Evolutionary conservation across 2,329 filamentous ascomycete species (phyloP), one percentile per base, ranked within the genome.

Genomic region (Cephalotrichum gorgonifer): DNA sequence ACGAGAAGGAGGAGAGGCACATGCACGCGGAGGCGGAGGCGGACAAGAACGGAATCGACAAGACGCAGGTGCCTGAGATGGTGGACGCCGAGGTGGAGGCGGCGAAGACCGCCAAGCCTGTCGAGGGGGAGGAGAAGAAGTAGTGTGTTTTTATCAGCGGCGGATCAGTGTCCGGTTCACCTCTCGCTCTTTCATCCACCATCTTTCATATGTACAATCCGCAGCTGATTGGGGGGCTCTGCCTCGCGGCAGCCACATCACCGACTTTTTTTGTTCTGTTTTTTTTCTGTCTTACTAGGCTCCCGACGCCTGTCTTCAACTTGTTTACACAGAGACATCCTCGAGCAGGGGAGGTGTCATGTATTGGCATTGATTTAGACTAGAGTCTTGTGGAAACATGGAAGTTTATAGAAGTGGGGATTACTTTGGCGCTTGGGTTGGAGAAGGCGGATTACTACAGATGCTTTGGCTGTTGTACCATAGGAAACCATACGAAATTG

Each of bases 1-100:
- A 97, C 60, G 93, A 97, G 66, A 89, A 91, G 71, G 88, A 95
- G 55, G 86, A 88, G 63, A 78, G 83, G 52, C 66, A 74, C 49
- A 63, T 71, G 25, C 64, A 71, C 2, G 78, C 79, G 7, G 71
- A 74, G 26, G 68, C 71, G 33, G 66, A 68, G 50, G 47, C 47
- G 20, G 41, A 44, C 20, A 23, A 9, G 27, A 27, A 44, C 20
- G 47, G 31, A 2, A n/a, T 43, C 63, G 54, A 64, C 47, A 55
- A 58, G 50, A 17, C 43, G 28, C 43, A 50, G 31, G 44, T 42
- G 17, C 35, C 50, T 25, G 48, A 48, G 35, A 43, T 45, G 28
- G 30, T 33, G 7, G 58, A 59, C 50, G 62, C 55, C 3, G 55
- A 57, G 3, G 57, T 65, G 53, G 52, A 49, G 51, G 54, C 49